Evolutionary conservation across 2,329 filamentous ascomycete species (phyloP).

Genomic region (Aphanocladium album): DNA sequence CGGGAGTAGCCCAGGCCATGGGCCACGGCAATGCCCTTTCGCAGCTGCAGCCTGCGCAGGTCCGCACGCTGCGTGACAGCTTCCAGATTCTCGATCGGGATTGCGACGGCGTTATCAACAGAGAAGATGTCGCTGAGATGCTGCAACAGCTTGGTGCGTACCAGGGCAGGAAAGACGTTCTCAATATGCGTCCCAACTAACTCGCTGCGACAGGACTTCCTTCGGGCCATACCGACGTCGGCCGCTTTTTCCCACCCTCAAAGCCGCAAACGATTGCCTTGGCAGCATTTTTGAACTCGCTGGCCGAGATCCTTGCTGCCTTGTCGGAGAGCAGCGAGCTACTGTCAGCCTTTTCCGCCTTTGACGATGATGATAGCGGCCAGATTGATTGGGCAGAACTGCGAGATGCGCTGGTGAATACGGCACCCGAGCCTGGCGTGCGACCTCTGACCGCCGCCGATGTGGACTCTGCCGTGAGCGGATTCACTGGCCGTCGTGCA

Average conservation of each 20-base stretch:
- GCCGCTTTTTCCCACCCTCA: slow-evolving; percentile 74
- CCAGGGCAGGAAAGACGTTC: not conserved
- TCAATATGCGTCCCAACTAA: not conserved
- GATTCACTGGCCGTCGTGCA: slow-evolving; percentile 77
- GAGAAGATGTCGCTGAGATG: slow-evolving; percentile 83
- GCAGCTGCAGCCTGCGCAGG: slow-evolving; percentile 73
- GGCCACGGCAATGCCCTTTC: slow-evolving; percentile 54
- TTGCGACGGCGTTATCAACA: slow-evolving; percentile 76
- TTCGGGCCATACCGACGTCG: slow-evolving; percentile 63
- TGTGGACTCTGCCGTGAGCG: slow-evolving; percentile 80
- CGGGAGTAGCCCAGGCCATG: slow-evolving; percentile 30
- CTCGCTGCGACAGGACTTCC: slow-evolving; percentile 57
- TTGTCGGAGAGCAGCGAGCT: slow-evolving; percentile 77
- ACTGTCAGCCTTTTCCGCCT: slow-evolving; percentile 84
- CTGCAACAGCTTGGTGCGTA: slow-evolving; percentile 70
- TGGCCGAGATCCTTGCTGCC: slow-evolving; percentile 68
- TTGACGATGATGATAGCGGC: slow-evolving; percentile 92
- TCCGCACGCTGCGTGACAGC: slow-evolving; percentile 82
- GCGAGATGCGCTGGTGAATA: slow-evolving; percentile 76
- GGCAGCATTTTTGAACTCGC: slow-evolving; percentile 76
- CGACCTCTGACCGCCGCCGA: slow-evolving; percentile 62
- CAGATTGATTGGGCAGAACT: slow-evolving; percentile 82
- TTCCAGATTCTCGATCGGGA: slow-evolving; percentile 91
- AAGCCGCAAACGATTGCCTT: slow-evolving; percentile 71
- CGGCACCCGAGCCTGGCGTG: slow-evolving; percentile 69